Conservation (phyloP, 306 rosid genomes). For the Inga leiocalycina region DNA sequence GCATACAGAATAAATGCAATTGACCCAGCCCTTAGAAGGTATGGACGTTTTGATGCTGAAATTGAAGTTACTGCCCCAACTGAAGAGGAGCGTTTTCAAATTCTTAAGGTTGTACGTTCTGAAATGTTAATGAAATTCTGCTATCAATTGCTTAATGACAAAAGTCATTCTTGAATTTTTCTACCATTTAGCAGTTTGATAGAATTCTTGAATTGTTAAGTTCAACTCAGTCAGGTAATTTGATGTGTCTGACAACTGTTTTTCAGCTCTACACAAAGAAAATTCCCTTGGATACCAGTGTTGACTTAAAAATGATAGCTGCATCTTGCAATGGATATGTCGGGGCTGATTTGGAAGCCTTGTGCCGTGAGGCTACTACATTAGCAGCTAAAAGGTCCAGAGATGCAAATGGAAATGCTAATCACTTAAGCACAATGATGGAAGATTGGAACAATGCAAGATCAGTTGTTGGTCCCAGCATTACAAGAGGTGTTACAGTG, state of each 20-base stretch:
- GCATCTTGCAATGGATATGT: constrained; percentile 91
- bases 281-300: constrained; percentile 55
- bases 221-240: constrained; percentile 7
- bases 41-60: constrained; percentile 91
- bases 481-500: constrained; percentile 85
- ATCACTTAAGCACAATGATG: constrained; percentile 46
- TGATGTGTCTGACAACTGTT: constrained; percentile 22
- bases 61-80: constrained; percentile 82
- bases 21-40: constrained; percentile 89
- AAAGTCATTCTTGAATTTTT: constrained; percentile 7
- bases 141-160: not conserved
- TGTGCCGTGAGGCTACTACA: constrained; percentile 75
- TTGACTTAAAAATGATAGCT: constrained; percentile 70
- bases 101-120: constrained; percentile 69
- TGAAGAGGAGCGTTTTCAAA: constrained; percentile 79
- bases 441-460: constrained; percentile 86
- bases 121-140: not conserved
- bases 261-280: constrained; percentile 84
- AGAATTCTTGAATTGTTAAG: constrained; percentile 26
- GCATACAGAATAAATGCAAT: constrained; percentile 72
- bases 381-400: constrained; percentile 58
- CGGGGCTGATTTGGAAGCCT: constrained; percentile 92
- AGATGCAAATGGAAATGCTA: constrained; percentile 47
- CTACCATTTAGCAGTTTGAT: not conserved
- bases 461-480: constrained; percentile 76